A percentile compares a stretch with the other conserved stretches of the same genome.
These are phyloP conservation scores for Dictyostelium citrinum DNA, from an alignment of 78 protist species.

Conservation along the genomic window DNA sequence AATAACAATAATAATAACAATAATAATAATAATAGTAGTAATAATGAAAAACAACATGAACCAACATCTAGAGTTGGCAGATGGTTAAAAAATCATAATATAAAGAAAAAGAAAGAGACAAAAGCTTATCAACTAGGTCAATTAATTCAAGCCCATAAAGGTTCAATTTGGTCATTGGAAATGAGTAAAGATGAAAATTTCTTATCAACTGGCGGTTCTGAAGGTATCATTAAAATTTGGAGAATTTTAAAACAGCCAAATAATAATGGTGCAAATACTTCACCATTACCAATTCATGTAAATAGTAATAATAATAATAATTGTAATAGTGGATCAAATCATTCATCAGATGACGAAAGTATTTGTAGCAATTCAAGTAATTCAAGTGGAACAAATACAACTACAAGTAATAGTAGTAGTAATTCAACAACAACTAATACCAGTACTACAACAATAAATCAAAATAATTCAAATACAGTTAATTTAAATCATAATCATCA, in stretches of 20 bases:
- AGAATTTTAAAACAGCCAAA: neutral
- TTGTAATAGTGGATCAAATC: neutral
- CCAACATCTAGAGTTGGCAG: slow-evolving; percentile 17
- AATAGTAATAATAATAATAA: neutral
- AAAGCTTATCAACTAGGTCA: neutral
- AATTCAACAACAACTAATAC: neutral
- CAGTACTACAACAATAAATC: neutral
- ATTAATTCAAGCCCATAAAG: slow-evolving; percentile 23
- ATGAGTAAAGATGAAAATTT: slow-evolving; percentile 3
- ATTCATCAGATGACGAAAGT: slow-evolving; percentile 1
- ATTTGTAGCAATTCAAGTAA: neutral
- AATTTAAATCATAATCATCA: neutral
- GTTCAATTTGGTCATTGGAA: slow-evolving; percentile 34
- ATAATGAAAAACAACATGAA: neutral
- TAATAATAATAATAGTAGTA: neutral
- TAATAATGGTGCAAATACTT: neutral
- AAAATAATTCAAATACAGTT: neutral
- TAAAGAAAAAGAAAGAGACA: slow-evolving; percentile 24
- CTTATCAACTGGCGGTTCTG: slow-evolving; percentile 57
- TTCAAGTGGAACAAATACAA: neutral
- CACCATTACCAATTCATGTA: neutral
- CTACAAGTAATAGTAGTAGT: neutral
- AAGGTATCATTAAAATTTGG: slow-evolving; percentile 38
- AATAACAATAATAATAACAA: neutral
- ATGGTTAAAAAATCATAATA: slow-evolving; percentile 38